phyloP scores from a whole-genome alignment of 305 asterid genomes.

The Caryopteris hybrid region DNA sequence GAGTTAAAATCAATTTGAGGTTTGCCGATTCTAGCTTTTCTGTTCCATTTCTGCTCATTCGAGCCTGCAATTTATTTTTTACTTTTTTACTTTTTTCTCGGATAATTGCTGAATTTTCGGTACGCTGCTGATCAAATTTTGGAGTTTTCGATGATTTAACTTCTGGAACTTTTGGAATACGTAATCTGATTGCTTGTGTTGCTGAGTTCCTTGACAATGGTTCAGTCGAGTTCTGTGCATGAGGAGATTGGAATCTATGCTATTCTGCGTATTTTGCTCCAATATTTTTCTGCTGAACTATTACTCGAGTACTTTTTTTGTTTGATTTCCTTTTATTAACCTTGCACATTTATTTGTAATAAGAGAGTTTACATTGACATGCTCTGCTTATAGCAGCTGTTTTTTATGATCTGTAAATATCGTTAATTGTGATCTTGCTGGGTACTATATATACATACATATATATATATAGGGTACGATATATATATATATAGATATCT shows the following conservation, averaged over 20 bases:
- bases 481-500: too few species aligned
- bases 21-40: not conserved
- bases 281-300: not conserved
- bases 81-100: not conserved
- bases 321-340: not conserved
- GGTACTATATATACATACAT: too few species aligned
- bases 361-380: not conserved
- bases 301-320: not conserved
- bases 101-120: constrained; percentile 10
- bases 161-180: not conserved
- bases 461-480: too few species aligned
- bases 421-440: not conserved
- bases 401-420: not conserved
- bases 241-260: not conserved
- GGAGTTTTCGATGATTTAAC: not conserved
- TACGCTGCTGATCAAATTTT: not conserved
- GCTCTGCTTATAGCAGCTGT: not conserved
- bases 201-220: not conserved
- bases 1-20: constrained; percentile 5
- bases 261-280: not conserved
- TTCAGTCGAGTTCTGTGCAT: constrained; percentile 8
- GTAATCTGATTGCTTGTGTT: not conserved
- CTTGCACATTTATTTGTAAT: not conserved
- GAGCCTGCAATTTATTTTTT: not conserved
- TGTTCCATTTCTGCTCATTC: constrained; percentile 6